Evolutionary conservation across 2,329 filamentous ascomycete species (phyloP), one percentile per base, ranked within the genome.

Genomic region (Orbilia blumenaviensis): DNA sequence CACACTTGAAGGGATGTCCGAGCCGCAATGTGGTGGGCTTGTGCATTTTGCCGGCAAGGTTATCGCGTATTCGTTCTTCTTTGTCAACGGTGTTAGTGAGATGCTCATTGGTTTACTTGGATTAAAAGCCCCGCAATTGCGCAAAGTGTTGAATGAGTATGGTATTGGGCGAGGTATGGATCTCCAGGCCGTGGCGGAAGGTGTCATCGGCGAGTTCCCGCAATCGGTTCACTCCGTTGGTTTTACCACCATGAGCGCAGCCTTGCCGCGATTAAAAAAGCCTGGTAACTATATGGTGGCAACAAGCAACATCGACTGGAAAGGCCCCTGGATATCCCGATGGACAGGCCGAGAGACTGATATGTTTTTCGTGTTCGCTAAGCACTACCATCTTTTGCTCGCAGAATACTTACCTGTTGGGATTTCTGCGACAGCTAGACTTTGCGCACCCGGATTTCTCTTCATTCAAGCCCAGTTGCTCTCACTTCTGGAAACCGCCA

Each of bases 51-150:
- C 92, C 64, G 94, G 92, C 74, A 96, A 95, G 83, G 92, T 93
- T 2, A 94, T 92, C 81, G 93, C 94, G 1, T 97, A 96, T 82
- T 93, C 92, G 29, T 97, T 96, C 83, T 95, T 94, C 84, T 97
- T 96, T 80, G 94, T 92, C 27, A 92, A 93, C 0, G 92, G 92
- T 3, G 88, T 96, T 66, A 91, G 92, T 6, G 93, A 96, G 80
- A 88, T 96, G 60, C 85, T 97, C 56, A 88, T 94, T 25, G 89
- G 93, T 14, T 84, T 97, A 3, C 97, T 94, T 93, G 89, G 88
- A 38, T 86, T 92, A 18, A 88, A 89, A 1, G 84, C 90, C 2
- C 89, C 90, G 69, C 84, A 89, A 44, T 86, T 96, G 80, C 88
- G 91, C 78, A 89, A 92, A 23, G 87, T 92, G 0, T 86, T 92